phyloP scores from a whole-genome alignment of 305 asterid genomes.

The Fraxinus floribunda region DNA sequence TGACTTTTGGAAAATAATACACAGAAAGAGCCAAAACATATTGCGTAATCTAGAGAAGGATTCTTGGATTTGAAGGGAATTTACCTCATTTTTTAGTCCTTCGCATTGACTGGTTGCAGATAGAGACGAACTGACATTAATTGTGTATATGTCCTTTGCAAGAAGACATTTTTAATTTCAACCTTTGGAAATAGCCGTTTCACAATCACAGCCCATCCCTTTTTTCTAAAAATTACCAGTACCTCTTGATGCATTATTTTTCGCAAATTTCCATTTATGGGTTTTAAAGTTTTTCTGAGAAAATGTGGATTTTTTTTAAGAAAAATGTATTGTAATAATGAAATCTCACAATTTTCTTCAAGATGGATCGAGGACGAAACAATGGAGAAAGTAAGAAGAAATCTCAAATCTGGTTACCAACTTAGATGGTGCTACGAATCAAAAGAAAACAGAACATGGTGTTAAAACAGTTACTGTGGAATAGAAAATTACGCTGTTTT shows the following conservation, averaged over 20 bases:
- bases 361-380: not conserved
- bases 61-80: not conserved
- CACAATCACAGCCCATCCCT: not conserved
- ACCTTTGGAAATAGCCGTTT: not conserved
- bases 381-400: not conserved
- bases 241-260: not conserved
- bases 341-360: not conserved
- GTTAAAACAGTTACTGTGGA: not conserved
- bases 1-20: constrained; percentile 11
- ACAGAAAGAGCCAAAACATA: not conserved
- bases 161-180: not conserved
- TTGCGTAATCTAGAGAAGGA: not conserved
- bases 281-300: not conserved
- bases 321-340: not conserved
- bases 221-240: not conserved
- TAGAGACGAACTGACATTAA: not conserved
- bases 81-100: not conserved
- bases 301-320: not conserved
- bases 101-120: not conserved
- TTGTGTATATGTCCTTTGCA: not conserved
- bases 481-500: too few relatives aligned
- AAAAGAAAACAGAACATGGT: not conserved
- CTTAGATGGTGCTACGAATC: not conserved
- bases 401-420: not conserved
- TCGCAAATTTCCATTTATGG: not conserved